Evolutionary conservation across 2,329 filamentous ascomycete genomes (phyloP).

Genomic region (Diaporthe batatas): DNA sequence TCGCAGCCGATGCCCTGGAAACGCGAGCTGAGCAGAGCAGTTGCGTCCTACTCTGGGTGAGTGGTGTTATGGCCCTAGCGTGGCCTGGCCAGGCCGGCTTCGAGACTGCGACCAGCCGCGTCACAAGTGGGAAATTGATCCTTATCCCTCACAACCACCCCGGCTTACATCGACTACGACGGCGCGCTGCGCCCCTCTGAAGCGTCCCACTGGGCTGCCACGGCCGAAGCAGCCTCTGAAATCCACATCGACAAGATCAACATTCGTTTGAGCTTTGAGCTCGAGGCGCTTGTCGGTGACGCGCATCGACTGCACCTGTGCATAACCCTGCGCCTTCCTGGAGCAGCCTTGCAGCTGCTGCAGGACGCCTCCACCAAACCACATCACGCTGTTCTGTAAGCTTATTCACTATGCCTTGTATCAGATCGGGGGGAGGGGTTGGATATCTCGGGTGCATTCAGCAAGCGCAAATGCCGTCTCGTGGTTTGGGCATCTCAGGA

Average conservation of each 20-base stretch:
- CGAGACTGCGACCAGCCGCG: slow-evolving; percentile 30
- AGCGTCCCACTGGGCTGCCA: neutral
- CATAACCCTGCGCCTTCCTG: slow-evolving; percentile 25
- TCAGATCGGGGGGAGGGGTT: too few relatives aligned
- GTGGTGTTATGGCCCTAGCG: slow-evolving; percentile 36
- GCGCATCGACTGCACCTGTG: slow-evolving; percentile 25
- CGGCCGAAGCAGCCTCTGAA: slow-evolving; percentile 3
- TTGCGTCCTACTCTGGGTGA: slow-evolving; percentile 3
- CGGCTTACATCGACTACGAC: slow-evolving; percentile 29
- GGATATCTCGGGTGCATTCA: neutral
- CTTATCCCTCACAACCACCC: slow-evolving; percentile 36
- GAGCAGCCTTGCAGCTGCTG: slow-evolving; percentile 19
- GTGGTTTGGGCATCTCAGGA: neutral
- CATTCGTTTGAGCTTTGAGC: neutral
- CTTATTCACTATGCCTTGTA: neutral
- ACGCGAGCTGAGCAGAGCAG: slow-evolving; percentile 1
- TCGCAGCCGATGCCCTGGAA: neutral
- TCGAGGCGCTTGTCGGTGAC: slow-evolving; percentile 17
- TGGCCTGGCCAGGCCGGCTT: slow-evolving; percentile 29
- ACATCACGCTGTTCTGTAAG: slow-evolving; percentile 21
- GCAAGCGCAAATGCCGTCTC: slow-evolving; percentile 19
- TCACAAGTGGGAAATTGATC: slow-evolving; percentile 28
- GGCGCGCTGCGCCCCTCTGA: slow-evolving; percentile 23
- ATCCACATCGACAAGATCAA: neutral
- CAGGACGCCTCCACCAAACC: slow-evolving; percentile 17